These are phyloP conservation scores for Diplodia sapinea DNA, from an alignment of 2,329 filamentous ascomycete species.

Conservation along the genomic window DNA sequence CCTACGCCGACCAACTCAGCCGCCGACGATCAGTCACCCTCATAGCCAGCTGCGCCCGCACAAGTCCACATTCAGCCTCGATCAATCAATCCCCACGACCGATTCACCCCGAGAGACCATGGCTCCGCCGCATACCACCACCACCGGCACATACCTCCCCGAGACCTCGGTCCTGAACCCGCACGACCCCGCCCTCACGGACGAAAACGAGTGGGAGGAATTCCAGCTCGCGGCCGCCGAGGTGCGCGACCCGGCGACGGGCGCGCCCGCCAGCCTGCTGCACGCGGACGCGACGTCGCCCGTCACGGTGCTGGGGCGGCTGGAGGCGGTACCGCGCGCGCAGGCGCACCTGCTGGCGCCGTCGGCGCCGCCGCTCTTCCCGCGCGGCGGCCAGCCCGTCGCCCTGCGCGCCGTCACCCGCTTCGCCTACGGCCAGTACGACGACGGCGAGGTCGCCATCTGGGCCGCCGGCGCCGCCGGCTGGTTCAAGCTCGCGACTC, in stretches of 20 bases:
- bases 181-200: conserved; percentile 46
- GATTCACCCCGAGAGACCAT: conserved; percentile 2
- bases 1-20: conserved; percentile 28
- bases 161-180: conserved; percentile 51
- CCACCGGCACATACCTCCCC: conserved; percentile 28
- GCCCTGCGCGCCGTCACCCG: conserved; percentile 60
- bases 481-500: conserved; percentile 67
- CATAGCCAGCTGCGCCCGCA: neutral
- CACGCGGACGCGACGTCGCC: conserved; percentile 65
- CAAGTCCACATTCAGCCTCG: no score
- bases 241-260: conserved; percentile 63
- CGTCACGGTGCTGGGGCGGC: conserved; percentile 64
- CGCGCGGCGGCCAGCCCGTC: conserved; percentile 43
- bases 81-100: neutral
- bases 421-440: conserved; percentile 58
- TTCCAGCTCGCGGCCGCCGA: conserved; percentile 67
- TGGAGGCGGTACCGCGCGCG: conserved; percentile 50
- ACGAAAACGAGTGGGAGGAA: conserved; percentile 63
- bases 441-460: conserved; percentile 63
- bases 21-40: conserved; percentile 3
- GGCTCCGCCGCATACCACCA: neutral
- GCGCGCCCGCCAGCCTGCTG: conserved; percentile 63
- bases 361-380: neutral
- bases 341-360: conserved; percentile 37
- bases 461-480: conserved; percentile 71